phyloP scores from a whole-genome alignment of 768 basidiomycete genomes.

The Sporobolomyces roseus region DNA sequence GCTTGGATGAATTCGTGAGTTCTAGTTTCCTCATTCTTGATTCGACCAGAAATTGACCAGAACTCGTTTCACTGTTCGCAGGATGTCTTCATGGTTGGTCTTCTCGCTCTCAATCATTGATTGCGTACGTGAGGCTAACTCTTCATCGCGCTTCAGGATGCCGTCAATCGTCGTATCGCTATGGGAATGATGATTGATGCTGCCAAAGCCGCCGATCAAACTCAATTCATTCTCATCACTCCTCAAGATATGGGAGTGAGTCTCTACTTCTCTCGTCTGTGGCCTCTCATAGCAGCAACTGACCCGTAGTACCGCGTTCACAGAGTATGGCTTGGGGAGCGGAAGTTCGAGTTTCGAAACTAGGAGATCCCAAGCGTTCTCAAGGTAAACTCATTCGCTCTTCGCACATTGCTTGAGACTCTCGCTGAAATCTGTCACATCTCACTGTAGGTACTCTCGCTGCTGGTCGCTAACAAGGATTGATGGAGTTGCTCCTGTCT shows the following conservation, averaged over 20 bases:
- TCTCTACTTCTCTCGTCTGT: neutral
- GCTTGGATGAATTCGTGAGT: constrained; percentile 91
- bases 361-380: constrained; percentile 51
- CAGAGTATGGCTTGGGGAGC: constrained; percentile 51
- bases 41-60: too few relatives aligned
- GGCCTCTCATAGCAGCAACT: neutral
- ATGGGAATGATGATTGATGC: constrained; percentile 97
- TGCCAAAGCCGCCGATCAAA: constrained; percentile 77
- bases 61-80: too few relatives aligned
- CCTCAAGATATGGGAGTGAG: constrained; percentile 72
- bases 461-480: constrained; percentile 11
- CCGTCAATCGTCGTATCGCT: constrained; percentile 66
- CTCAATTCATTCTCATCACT: constrained; percentile 92
- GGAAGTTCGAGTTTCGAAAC: constrained; percentile 68
- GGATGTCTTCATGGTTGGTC: constrained; percentile 69
- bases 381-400: constrained; percentile 10
- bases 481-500: too few relatives aligned
- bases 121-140: too few relatives aligned
- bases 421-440: too few relatives aligned
- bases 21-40: too few relatives aligned
- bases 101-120: neutral
- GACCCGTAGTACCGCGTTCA: too few relatives aligned
- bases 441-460: constrained; percentile 19
- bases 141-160: too few relatives aligned
- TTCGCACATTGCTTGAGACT: too few relatives aligned